Evolutionary conservation across 306 rosid genomes (phyloP).

Genomic region (Begonia masoniana): DNA sequence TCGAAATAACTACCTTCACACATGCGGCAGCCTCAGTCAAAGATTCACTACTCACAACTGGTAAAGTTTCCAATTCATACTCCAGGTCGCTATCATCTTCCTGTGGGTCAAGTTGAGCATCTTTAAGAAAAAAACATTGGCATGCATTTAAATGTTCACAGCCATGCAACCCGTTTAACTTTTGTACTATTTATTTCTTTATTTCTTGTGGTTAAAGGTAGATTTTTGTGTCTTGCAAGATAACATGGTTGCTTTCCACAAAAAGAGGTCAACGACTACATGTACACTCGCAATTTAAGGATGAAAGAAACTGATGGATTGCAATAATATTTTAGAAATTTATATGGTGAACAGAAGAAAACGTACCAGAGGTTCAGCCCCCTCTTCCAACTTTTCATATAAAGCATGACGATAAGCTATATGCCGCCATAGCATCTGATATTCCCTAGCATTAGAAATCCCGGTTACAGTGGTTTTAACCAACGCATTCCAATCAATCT

Average conservation of each 20-base stretch:
- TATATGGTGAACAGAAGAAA: neutral
- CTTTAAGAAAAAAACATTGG: neutral
- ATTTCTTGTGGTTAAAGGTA: no score
- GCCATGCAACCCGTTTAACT: no score
- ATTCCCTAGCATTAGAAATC: slow-evolving; percentile 69
- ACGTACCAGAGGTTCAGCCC: slow-evolving; percentile 49
- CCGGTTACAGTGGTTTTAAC: slow-evolving; percentile 63
- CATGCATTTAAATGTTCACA: no score
- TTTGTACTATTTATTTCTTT: no score
- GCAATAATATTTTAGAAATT: no score
- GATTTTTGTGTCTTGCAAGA: no score
- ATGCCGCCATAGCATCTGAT: slow-evolving; percentile 92
- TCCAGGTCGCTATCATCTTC: slow-evolving; percentile 88
- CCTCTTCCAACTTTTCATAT: slow-evolving; percentile 29
- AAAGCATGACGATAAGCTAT: slow-evolving; percentile 53
- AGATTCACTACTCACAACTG: slow-evolving; percentile 43
- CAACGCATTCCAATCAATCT: slow-evolving; percentile 71
- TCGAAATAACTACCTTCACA: slow-evolving; percentile 42
- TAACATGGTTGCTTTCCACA: no score
- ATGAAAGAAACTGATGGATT: no score
- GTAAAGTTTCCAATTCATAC: slow-evolving; percentile 48
- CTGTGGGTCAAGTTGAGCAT: slow-evolving; percentile 33
- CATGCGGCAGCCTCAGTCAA: slow-evolving; percentile 68
- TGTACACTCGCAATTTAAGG: no score
- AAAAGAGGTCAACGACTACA: no score